A percentile compares a stretch with the other conserved stretches of the same genome.
These are phyloP conservation scores for Metarhizium brunneum DNA, from an alignment of 2,329 filamentous ascomycete genomes.

Conservation along the genomic window DNA sequence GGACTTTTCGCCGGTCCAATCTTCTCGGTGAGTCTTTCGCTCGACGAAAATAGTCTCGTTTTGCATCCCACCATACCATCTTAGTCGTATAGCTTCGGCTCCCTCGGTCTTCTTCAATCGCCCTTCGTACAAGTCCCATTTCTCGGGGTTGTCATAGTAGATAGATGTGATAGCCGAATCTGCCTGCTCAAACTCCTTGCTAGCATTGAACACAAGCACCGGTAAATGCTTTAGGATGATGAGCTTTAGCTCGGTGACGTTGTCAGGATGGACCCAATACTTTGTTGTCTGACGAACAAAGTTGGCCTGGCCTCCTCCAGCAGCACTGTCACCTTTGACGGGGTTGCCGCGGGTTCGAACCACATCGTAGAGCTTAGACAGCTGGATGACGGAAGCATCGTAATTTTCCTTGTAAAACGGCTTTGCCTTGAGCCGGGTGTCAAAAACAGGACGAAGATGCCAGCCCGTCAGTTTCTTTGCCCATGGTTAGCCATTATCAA, in stretches of 20 bases:
- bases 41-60: conserved; percentile 94
- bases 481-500: not conserved
- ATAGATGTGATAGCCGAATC: conserved; percentile 97
- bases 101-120: conserved; percentile 96
- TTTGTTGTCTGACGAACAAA: conserved; percentile 97
- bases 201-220: conserved; percentile 93
- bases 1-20: conserved; percentile 98
- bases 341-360: conserved; percentile 91
- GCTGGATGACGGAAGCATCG: conserved; percentile 86
- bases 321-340: conserved; percentile 81
- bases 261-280: conserved; percentile 98
- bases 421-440: conserved; percentile 85
- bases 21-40: conserved; percentile 94
- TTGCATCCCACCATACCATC: conserved; percentile 97
- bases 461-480: conserved; percentile 82
- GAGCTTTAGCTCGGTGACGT: conserved; percentile 95
- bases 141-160: conserved; percentile 93
- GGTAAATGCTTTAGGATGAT: conserved; percentile 96
- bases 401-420: conserved; percentile 99
- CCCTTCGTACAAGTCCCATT: conserved; percentile 88
- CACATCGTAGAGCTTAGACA: conserved; percentile 90
- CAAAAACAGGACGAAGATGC: conserved; percentile 93
- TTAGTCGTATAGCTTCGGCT: conserved; percentile 87
- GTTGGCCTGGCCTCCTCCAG: conserved; percentile 86
- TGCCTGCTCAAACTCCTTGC: conserved; percentile 85